These are phyloP conservation scores for Euphorbia tirucalli DNA, from an alignment of 345 rosid species.

Conservation along the genomic window DNA sequence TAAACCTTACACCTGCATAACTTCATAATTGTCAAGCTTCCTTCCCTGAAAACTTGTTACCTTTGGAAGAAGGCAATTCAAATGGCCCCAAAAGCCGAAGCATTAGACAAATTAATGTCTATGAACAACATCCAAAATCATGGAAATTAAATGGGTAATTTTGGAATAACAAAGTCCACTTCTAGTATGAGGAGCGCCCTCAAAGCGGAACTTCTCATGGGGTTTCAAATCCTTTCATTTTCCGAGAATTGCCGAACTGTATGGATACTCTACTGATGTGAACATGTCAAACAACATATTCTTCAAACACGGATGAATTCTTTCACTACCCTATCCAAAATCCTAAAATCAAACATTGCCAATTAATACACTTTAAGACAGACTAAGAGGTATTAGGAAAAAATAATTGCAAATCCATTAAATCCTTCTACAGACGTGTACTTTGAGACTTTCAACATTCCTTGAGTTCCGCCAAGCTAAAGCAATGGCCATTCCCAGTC, in stretches of 20 bases:
- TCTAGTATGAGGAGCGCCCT: background rate
- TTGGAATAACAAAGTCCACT: background rate
- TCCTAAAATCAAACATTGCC: background rate
- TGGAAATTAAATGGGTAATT: background rate
- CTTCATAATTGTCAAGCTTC: background rate
- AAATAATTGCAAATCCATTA: background rate
- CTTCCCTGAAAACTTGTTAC: background rate
- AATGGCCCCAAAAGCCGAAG: background rate
- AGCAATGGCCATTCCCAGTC: background rate
- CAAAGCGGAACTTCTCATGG: background rate
- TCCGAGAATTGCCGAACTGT: too few species aligned
- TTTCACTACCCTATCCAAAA: too few species aligned
- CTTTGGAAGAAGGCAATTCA: background rate
- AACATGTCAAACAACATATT: background rate
- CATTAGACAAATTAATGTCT: background rate
- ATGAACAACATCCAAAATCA: background rate
- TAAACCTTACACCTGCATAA: background rate
- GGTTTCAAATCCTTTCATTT: constrained; percentile 2
- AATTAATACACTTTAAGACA: background rate
- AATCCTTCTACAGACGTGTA: background rate
- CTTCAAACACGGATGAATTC: background rate
- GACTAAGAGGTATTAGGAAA: background rate
- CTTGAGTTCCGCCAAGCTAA: background rate
- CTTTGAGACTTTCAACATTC: background rate
- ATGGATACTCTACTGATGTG: background rate